Evolutionary conservation across 78 protist species (phyloP).

Genomic region (Blattamonas nauphoetae): DNA sequence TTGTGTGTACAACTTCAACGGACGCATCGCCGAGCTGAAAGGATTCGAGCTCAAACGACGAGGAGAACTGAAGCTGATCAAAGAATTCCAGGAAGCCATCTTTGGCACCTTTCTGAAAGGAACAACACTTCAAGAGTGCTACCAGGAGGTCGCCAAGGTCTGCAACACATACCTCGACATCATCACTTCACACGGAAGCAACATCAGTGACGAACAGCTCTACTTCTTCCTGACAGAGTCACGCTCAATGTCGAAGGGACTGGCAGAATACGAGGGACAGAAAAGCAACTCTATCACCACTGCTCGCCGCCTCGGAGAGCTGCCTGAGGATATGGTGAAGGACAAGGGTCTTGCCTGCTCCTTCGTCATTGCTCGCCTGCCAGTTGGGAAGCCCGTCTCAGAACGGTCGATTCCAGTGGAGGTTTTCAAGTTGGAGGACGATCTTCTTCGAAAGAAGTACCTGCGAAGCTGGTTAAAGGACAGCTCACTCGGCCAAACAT

Average conservation of each 20-base stretch:
- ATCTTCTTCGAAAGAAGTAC: conserved; percentile 5
- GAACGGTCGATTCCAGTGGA: conserved; percentile 86
- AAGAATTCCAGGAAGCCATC: conserved; percentile 75
- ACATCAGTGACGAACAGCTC: conserved; percentile 62
- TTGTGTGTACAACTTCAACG: conserved; percentile 87
- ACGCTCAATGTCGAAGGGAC: conserved; percentile 60
- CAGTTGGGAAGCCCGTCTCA: conserved; percentile 78
- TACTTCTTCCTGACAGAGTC: conserved; percentile 74
- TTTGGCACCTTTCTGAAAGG: conserved; percentile 48
- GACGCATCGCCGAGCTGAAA: conserved; percentile 86
- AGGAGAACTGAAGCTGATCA: conserved; percentile 93
- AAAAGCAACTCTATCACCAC: conserved; percentile 60
- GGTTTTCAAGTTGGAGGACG: conserved; percentile 59
- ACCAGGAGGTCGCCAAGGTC: conserved; percentile 66
- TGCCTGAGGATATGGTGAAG: conserved; percentile 70
- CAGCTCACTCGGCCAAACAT: not conserved
- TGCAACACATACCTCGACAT: conserved; percentile 82
- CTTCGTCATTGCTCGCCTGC: conserved; percentile 66
- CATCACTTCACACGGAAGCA: conserved; percentile 48
- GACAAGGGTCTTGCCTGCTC: conserved; percentile 81
- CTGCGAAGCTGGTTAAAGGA: not conserved
- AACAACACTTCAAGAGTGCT: conserved; percentile 59
- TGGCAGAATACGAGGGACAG: conserved; percentile 71
- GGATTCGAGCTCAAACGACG: conserved; percentile 98
- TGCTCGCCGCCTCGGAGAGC: conserved; percentile 65